Conservation (phyloP, 495 filamentous ascomycete species). For the Opeltia flavorubescens region DNA sequence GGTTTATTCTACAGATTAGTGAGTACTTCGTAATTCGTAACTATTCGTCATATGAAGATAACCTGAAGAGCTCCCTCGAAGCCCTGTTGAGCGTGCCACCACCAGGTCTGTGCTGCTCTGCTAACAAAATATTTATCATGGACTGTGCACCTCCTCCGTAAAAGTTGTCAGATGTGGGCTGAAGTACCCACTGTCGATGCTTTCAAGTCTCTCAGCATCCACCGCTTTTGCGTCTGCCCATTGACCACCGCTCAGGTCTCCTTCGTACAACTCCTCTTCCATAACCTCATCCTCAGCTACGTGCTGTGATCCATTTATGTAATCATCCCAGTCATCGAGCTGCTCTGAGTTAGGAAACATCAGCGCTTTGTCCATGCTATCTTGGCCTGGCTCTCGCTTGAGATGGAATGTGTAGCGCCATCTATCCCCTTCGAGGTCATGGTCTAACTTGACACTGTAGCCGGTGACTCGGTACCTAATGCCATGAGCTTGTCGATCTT, state of each 20-base stretch:
- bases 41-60: no score
- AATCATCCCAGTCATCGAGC: conserved; percentile 17
- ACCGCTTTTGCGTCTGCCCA: not conserved
- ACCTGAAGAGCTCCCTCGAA: no score
- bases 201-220: not conserved
- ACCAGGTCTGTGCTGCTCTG: not conserved
- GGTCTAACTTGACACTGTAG: conserved; percentile 6
- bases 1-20: no score
- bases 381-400: conserved; percentile 2
- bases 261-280: not conserved
- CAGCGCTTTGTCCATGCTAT: conserved; percentile 5
- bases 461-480: conserved; percentile 10
- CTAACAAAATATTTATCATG: not conserved
- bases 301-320: conserved; percentile 1
- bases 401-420: conserved; percentile 10
- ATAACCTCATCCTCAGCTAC: conserved; percentile 4
- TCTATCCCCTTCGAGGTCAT: not conserved
- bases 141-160: not conserved
- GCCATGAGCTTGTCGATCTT: not conserved
- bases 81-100: no score
- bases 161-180: not conserved
- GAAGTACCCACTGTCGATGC: conserved; percentile 8
- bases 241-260: no score
- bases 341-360: conserved; percentile 9
- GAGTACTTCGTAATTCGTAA: no score